These are phyloP conservation scores for Akanthomyces lecanii DNA, from an alignment of 2,329 filamentous ascomycete genomes.

Conservation along the genomic window DNA sequence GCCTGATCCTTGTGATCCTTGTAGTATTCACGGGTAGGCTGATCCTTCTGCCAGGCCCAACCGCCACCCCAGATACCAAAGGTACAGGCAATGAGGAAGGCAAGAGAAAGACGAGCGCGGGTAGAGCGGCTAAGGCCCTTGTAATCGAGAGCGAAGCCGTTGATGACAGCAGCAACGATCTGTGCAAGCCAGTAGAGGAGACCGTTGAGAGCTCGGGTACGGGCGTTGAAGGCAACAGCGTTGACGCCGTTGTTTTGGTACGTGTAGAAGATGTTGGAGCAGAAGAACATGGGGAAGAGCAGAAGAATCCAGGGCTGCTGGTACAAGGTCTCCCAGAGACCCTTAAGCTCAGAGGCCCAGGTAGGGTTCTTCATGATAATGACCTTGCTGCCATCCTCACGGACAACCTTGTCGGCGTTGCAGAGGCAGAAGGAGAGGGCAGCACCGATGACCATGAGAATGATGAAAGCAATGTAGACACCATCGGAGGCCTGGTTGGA, in stretches of 20 bases:
- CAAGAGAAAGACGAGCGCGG: conserved; percentile 44
- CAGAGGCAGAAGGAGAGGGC: conserved; percentile 64
- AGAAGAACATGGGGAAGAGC: conserved; percentile 50
- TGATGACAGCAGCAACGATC: conserved; percentile 48
- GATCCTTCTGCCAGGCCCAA: conserved; percentile 59
- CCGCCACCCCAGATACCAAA: conserved; percentile 56
- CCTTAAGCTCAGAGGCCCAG: conserved; percentile 68
- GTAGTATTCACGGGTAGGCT: conserved; percentile 37
- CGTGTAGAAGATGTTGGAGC: conserved; percentile 52
- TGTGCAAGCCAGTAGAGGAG: conserved; percentile 54
- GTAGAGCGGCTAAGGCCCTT: conserved; percentile 38
- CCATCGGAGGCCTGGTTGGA: conserved; percentile 59
- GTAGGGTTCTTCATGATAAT: conserved; percentile 89
- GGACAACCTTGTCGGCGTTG: conserved; percentile 68
- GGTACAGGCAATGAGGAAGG: conserved; percentile 42
- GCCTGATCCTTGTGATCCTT: conserved; percentile 43
- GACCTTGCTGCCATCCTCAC: conserved; percentile 72
- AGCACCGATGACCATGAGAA: conserved; percentile 74
- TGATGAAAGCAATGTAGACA: conserved; percentile 83
- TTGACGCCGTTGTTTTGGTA: conserved; percentile 56
- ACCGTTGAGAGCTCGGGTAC: conserved; percentile 52
- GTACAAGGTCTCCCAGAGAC: conserved; percentile 64
- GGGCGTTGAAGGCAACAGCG: conserved; percentile 49
- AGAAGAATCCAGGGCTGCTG: conserved; percentile 60
- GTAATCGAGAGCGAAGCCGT: conserved; percentile 43